phyloP scores from a whole-genome alignment of 2,329 filamentous ascomycete species.

The Alternaria incomplexa region DNA sequence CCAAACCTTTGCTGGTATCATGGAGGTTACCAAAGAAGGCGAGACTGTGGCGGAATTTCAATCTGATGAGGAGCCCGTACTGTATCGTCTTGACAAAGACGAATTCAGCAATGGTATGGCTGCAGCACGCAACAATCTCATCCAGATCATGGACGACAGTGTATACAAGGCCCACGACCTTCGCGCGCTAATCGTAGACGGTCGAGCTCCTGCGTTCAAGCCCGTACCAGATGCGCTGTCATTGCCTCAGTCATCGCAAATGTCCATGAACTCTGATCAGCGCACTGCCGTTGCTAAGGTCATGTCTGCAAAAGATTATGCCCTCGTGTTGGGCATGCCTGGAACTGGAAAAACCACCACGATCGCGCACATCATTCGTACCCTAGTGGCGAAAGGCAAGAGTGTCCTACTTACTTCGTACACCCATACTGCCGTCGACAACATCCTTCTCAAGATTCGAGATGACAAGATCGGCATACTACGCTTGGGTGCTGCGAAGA shows the following conservation, averaged over 20 bases:
- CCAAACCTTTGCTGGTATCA: conserved; percentile 88
- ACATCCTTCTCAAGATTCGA: conserved; percentile 91
- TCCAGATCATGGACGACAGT: conserved; percentile 86
- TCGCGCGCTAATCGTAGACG: conserved; percentile 80
- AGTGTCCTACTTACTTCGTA: conserved; percentile 93
- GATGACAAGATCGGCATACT: conserved; percentile 78
- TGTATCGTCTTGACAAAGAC: conserved; percentile 93
- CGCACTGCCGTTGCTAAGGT: conserved; percentile 87
- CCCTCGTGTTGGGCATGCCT: conserved; percentile 96
- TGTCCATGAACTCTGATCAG: conserved; percentile 85
- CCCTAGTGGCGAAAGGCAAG: conserved; percentile 86
- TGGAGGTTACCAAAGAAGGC: conserved; percentile 74
- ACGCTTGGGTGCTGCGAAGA: conserved; percentile 82
- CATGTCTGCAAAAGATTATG: conserved; percentile 94
- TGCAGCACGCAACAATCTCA: conserved; percentile 88
- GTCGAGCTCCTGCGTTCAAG: conserved; percentile 76
- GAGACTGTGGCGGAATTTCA: conserved; percentile 33
- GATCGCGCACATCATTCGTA: conserved; percentile 94
- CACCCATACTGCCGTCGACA: conserved; percentile 97
- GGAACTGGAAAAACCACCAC: conserved; percentile 98
- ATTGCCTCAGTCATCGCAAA: conserved; percentile 59
- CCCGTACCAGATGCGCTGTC: conserved; percentile 66
- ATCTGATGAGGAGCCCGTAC: conserved; percentile 61
- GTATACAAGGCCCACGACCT: conserved; percentile 74
- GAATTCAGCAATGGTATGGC: conserved; percentile 99